phyloP scores from a whole-genome alignment of 2,329 filamentous ascomycete species.

The Diaporthe ampelina region DNA sequence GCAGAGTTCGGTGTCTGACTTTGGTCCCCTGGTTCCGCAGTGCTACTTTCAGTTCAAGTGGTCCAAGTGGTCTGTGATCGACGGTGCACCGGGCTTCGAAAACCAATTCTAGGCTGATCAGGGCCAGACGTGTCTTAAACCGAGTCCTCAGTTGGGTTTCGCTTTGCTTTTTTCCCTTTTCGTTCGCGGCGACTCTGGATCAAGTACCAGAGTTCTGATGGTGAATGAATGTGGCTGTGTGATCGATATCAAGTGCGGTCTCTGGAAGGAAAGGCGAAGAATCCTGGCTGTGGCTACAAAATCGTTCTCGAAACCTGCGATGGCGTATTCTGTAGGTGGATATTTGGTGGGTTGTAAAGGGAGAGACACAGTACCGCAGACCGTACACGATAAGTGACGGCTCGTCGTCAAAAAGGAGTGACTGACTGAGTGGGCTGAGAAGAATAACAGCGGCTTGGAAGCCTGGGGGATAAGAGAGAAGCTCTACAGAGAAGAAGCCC shows the following conservation, averaged over 20 bases:
- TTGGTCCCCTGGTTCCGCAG: constrained; percentile 8
- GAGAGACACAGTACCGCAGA: constrained; percentile 27
- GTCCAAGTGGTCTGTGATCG: constrained; percentile 1
- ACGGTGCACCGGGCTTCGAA: constrained; percentile 30
- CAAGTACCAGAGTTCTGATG: constrained; percentile 7
- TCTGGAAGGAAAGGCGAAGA: constrained; percentile 28
- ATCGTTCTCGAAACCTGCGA: constrained; percentile 37
- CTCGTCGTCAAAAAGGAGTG: constrained; percentile 29
- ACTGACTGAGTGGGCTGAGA: constrained; percentile 20
- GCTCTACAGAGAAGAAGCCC: constrained; percentile 23
- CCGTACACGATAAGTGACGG: constrained; percentile 21
- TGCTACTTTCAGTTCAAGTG: not conserved
- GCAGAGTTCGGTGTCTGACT: constrained; percentile 17
- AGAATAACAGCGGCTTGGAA: constrained; percentile 27
- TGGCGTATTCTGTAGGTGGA: constrained; percentile 36
- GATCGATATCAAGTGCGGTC: constrained; percentile 20
- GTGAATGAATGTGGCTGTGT: constrained; percentile 14
- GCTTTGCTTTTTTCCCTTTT: constrained; percentile 5
- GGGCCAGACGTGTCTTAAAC: not conserved
- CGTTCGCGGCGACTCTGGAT: not conserved
- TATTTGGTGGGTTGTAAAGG: constrained; percentile 2
- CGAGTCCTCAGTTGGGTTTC: not conserved
- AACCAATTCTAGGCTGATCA: constrained; percentile 1
- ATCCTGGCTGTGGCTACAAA: constrained; percentile 29
- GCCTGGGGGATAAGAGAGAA: constrained; percentile 28